A percentile compares a stretch with the other conserved stretches of the same genome.
Conservation (phyloP, 2,329 filamentous ascomycete species). For the Neobulgaria alba region DNA sequence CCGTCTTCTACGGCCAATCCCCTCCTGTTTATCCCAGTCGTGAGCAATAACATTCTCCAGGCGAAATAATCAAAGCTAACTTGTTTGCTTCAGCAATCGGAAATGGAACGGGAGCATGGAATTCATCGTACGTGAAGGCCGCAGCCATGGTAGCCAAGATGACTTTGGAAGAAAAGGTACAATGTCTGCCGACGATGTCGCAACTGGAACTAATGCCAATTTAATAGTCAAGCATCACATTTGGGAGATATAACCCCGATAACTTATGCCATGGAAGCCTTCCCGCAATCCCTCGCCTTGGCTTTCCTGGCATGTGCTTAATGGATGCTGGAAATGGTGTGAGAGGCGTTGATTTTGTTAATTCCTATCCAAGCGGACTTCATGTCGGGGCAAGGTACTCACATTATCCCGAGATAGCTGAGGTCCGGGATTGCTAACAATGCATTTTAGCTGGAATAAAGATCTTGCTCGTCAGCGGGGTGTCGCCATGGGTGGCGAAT, state of each 20-base stretch:
- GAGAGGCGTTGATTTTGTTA: conserved; percentile 47
- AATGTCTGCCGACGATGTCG: too few species aligned
- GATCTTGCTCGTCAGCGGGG: conserved; percentile 57
- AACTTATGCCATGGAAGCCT: conserved; percentile 24
- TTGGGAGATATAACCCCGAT: conserved; percentile 42
- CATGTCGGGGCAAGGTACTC: conserved; percentile 9
- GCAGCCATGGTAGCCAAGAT: conserved; percentile 53
- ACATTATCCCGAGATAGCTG: too few species aligned
- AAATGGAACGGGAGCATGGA: conserved; percentile 38
- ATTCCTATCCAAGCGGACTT: conserved; percentile 15
- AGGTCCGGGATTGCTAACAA: too few species aligned
- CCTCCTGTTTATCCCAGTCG: conserved; percentile 29
- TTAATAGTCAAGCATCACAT: conserved; percentile 26
- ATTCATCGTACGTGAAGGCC: conserved; percentile 60
- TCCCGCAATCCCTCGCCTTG: conserved; percentile 44
- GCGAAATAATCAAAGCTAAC: conserved; percentile 8
- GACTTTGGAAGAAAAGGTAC: conserved; percentile 18
- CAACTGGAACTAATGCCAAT: neutral
- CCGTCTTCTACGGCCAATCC: conserved; percentile 29
- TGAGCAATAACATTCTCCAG: conserved; percentile 6
- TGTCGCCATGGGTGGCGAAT: conserved; percentile 62
- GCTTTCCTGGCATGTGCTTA: conserved; percentile 53
- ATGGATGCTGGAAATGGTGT: conserved; percentile 62
- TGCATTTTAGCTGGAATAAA: conserved; percentile 45
- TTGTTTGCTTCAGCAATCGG: neutral